phyloP scores from a whole-genome alignment of 2,329 filamentous ascomycete species.

The Beauveria pseudobassiana region DNA sequence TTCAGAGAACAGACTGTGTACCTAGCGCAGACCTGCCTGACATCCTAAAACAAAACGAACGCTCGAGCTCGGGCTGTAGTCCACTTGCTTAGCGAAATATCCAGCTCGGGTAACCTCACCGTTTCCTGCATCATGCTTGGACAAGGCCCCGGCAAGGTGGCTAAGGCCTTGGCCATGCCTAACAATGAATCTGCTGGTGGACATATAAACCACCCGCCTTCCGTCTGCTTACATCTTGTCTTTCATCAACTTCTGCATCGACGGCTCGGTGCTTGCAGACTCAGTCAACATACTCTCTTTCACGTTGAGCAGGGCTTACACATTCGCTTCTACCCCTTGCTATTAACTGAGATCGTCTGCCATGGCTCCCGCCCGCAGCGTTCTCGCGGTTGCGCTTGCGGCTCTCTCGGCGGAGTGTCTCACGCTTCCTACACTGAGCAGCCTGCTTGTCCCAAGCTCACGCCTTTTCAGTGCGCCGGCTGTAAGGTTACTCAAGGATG shows the following conservation, averaged over 20 bases:
- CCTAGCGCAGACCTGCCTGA: neutral
- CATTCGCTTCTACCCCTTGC: neutral
- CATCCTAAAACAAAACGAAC: conserved; percentile 1
- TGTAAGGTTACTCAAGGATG: conserved; percentile 39
- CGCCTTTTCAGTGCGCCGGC: conserved; percentile 39
- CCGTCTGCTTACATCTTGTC: neutral
- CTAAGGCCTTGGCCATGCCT: neutral
- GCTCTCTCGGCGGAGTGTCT: conserved; percentile 16
- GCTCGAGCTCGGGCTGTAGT: conserved; percentile 1
- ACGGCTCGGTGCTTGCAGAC: neutral
- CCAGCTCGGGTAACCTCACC: neutral
- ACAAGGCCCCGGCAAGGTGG: neutral
- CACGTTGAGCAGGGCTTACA: neutral
- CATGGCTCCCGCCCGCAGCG: conserved; percentile 8
- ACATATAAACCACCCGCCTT: conserved; percentile 5
- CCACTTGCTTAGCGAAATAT: neutral
- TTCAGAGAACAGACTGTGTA: neutral
- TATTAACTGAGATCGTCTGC: neutral
- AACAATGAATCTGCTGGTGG: neutral
- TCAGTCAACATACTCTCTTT: neutral
- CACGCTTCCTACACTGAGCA: conserved; percentile 18
- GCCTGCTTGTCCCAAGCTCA: conserved; percentile 35
- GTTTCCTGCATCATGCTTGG: conserved; percentile 1
- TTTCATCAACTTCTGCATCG: neutral
- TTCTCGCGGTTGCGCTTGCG: conserved; percentile 14